A percentile compares a stretch with the other conserved stretches of the same genome.
Evolutionary conservation across 495 filamentous ascomycete genomes (phyloP).

Genomic region (Aspergillus nanangensis): DNA sequence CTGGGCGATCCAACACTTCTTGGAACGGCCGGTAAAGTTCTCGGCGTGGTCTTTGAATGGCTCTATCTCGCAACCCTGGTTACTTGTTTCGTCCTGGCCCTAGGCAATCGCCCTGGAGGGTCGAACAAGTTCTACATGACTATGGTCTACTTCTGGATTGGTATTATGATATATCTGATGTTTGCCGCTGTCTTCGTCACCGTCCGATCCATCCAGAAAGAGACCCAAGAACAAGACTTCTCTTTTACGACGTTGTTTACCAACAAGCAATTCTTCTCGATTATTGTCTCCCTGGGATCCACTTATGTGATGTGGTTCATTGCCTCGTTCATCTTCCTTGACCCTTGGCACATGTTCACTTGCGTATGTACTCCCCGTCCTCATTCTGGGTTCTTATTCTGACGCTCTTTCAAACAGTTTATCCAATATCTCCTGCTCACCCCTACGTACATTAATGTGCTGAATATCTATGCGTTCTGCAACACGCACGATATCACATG

Average conservation of each 20-base stretch:
- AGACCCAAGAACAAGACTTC: conserved; percentile 57
- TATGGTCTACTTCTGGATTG: conserved; percentile 94
- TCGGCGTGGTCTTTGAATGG: conserved; percentile 94
- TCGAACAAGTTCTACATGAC: conserved; percentile 91
- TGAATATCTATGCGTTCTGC: conserved; percentile 97
- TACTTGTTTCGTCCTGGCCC: conserved; percentile 89
- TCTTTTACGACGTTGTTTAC: conserved; percentile 67
- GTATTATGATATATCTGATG: conserved; percentile 92
- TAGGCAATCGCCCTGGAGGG: conserved; percentile 95
- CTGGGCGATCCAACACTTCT: conserved; percentile 64
- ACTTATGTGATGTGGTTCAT: conserved; percentile 95
- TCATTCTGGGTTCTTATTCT: not conserved
- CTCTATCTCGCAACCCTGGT: conserved; percentile 87
- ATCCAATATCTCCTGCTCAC: conserved; percentile 95
- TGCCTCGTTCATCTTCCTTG: conserved; percentile 90
- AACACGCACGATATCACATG: conserved; percentile 97
- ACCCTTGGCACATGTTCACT: conserved; percentile 99
- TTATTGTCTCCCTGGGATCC: conserved; percentile 85
- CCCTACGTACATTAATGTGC: conserved; percentile 91
- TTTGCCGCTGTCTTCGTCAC: conserved; percentile 97
- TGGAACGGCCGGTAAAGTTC: conserved; percentile 66
- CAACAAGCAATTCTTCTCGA: conserved; percentile 86
- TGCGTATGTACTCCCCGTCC: conserved; percentile 41
- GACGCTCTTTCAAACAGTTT: conserved; percentile 46
- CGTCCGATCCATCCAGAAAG: conserved; percentile 70